Base-by-base conservation (phyloP, 371 early-diverging fungal species). In the Mortierella sp. region DNA sequence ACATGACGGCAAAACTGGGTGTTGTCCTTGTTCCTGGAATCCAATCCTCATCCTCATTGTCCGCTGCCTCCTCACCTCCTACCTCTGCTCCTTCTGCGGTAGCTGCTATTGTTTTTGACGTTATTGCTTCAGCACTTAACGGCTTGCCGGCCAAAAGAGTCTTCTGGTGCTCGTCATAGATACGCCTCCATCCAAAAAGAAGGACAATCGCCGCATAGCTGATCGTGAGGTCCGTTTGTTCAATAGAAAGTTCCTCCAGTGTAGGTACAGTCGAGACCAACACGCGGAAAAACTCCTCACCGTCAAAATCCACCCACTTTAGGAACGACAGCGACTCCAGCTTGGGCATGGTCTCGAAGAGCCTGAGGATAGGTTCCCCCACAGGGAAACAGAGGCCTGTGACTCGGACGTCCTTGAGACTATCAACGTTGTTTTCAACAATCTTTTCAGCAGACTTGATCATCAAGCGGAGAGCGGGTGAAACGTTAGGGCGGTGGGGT, bases 381-480 rank as follows among this genome's bases (percentile, higher is more conserved):
- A 68, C 42, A 11, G 68, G 68, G 68, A 68, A 68, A 34, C 68
- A 68, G 2, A 68, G 68, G 38, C 68, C 68, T 10, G 42, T 24
- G 42, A 68, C 42, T 3, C 21, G 21, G 21, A 68, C 21, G 24
- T 21, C 3, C 44, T 42, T 34, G 24, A 68, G 68, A 42, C 24
- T 68, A 10, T 21, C 21, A 8, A 68, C 24, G 21, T 68, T 68
- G 68, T 68, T 68, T 42, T 68, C 68, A 24, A 68, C 24, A 38
- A 68, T 42, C 68, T 68, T 68, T 38, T 68, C 68, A 3, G 68
- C 68, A 38, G 68, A 68, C 9, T 38, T 68, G 44, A 68, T 68
- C 68, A 68, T 68, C 38, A 68, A 24, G 6, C 68, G 68, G 44
- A 68, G 19, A 34, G 38, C 38, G 2, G 68, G 68, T 9, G 42